Evolutionary conservation across 306 rosid genomes (phyloP), one percentile per base, ranked within the genome.

Genomic region (Amphicarpaea edgeworthii): DNA sequence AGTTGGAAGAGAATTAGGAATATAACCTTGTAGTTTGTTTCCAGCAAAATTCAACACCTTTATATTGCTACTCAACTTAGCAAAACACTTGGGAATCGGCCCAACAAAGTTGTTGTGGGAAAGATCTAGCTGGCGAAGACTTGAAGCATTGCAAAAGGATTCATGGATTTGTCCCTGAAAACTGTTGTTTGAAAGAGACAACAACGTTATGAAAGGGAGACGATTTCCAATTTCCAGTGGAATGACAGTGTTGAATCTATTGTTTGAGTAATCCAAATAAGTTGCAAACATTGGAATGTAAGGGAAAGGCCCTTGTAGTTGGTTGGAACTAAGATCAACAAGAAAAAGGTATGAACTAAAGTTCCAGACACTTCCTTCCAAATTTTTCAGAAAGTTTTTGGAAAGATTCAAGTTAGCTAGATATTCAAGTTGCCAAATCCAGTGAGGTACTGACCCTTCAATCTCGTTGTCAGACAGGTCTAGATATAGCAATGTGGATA

Each of bases 271-370:
- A 42, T 77, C 89, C 62, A 83, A 43, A 55, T 75, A 78, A 1
- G 0, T 0, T 1, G 3, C 21, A 17, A 0, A 0, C 11, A n/a
- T 34, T 11, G 77, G 55, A 5, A 77, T 2, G 23, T 34, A 1
- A 0, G 83, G 47, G 6, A 75, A 19, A 0, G 50, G 21, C 0
- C 87, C 85, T 12, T 58, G 70, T 6, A 88, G 73, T 20, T 68
- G 67, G 77, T 88, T 88, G 6, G 34, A 79, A 32, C 32, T 80
- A 28, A 88, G 79, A 74, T 85, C 89, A 53, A 83, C 17, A 0
- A 0, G 0, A 1, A 0, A 0, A 21, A 88, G 11, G 3, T 0
- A 12, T 41, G 73, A 68, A 43, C 63, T 17, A 1, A 45, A 9
- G 45, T 86, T 75, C 0, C 1, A 12, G 0, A 46, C n/a, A 4